These are phyloP conservation scores for Neonectria magnoliae DNA, from an alignment of 2,329 filamentous ascomycete genomes.

Conservation along the genomic window DNA sequence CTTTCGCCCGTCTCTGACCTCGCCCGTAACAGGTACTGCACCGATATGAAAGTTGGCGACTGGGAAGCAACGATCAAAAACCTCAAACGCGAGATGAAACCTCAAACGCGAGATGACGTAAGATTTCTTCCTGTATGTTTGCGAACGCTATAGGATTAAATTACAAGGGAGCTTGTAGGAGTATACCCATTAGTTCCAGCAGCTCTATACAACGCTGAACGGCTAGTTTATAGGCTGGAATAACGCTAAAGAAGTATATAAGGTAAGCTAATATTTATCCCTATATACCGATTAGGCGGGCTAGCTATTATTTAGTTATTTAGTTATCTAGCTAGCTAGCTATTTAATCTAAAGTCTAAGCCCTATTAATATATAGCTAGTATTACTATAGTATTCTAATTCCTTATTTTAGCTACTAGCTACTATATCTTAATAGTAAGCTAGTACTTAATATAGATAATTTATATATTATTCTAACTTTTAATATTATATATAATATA, in stretches of 20 bases:
- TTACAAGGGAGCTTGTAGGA: slow-evolving; percentile 36
- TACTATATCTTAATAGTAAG: slow-evolving; percentile 40
- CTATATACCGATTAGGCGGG: too few relatives aligned
- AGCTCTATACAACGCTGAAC: slow-evolving; percentile 40
- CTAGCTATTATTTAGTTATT: neutral
- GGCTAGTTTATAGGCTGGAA: slow-evolving; percentile 29
- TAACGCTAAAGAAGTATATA: slow-evolving; percentile 7
- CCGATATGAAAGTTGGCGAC: slow-evolving; percentile 32
- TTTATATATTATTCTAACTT: slow-evolving; percentile 39
- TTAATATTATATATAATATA: slow-evolving; percentile 45
- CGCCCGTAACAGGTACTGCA: slow-evolving; percentile 34
- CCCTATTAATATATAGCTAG: slow-evolving; percentile 27
- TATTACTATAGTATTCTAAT: slow-evolving; percentile 37
- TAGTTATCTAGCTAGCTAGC: neutral
- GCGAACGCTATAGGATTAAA: slow-evolving; percentile 36
- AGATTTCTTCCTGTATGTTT: slow-evolving; percentile 42
- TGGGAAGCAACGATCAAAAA: slow-evolving; percentile 33
- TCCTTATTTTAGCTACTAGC: slow-evolving; percentile 34
- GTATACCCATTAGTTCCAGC: slow-evolving; percentile 43
- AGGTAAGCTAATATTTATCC: too few relatives aligned
- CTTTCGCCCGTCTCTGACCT: too few relatives aligned
- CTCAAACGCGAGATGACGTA: too few relatives aligned
- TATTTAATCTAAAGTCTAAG: neutral
- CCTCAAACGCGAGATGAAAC: too few relatives aligned
- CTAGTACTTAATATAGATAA: slow-evolving; percentile 32